phyloP scores from a whole-genome alignment of 2,329 filamentous ascomycete genomes.

The Aspergillaceae sp. region DNA sequence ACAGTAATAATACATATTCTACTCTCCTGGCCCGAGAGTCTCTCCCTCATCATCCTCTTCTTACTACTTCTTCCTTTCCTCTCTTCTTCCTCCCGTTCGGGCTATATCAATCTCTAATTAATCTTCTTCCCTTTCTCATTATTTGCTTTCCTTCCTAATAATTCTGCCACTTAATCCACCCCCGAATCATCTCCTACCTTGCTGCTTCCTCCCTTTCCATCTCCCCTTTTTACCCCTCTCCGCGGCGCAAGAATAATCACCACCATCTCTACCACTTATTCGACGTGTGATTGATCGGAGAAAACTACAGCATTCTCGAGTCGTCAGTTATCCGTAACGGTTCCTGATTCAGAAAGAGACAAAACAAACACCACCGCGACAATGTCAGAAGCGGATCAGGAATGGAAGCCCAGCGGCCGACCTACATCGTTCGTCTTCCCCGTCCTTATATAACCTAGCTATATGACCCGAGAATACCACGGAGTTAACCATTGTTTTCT shows the following conservation, averaged over 20 bases:
- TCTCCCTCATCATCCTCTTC: constrained; percentile 3
- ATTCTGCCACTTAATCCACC: too few species aligned
- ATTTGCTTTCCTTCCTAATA: constrained; percentile 3
- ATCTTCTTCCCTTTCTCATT: not conserved
- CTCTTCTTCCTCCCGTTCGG: not conserved
- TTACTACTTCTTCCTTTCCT: not conserved
- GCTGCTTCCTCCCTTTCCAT: constrained; percentile 5
- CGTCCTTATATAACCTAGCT: constrained; percentile 2
- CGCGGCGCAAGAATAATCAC: not conserved
- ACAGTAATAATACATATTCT: not conserved
- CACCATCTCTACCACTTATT: constrained; percentile 1
- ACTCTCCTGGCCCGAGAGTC: constrained; percentile 1
- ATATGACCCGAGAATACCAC: constrained; percentile 1
- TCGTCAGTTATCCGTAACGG: not conserved
- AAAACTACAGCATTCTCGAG: too few species aligned
- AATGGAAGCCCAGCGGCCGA: constrained; percentile 72
- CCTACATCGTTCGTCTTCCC: constrained; percentile 67
- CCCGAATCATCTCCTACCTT: constrained; percentile 8
- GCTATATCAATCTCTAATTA: not conserved
- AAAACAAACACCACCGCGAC: constrained; percentile 7
- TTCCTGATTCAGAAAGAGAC: not conserved
- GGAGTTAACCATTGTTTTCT: constrained; percentile 13
- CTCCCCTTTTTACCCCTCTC: constrained; percentile 1
- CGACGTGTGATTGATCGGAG: not conserved
- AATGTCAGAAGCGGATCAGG: constrained; percentile 58